phyloP scores from a whole-genome alignment of 257 asterid species.

The Solanum bulbocastanum region DNA sequence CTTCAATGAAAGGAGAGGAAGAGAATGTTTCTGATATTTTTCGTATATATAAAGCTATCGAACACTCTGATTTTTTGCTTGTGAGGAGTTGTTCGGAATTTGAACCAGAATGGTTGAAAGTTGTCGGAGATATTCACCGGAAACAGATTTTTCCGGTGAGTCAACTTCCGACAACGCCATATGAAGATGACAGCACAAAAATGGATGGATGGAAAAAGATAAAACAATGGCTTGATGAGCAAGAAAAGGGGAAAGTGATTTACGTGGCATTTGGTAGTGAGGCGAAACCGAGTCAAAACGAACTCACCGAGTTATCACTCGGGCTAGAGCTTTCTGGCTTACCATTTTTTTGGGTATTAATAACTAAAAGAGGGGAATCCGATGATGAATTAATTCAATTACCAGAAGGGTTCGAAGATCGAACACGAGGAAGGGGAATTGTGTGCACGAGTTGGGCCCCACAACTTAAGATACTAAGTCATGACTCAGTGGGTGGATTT shows the following conservation, averaged over 20 bases:
- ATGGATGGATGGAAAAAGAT: background rate
- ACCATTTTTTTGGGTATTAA: too few species aligned
- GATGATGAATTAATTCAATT: too few species aligned
- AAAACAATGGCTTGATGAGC: conserved; percentile 2
- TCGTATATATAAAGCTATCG: background rate
- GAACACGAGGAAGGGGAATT: too few species aligned
- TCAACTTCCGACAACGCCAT: background rate
- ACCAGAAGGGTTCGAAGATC: too few species aligned
- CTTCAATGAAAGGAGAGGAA: background rate
- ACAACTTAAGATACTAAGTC: conserved; percentile 13
- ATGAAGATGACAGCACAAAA: background rate
- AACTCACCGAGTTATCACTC: conserved; percentile 14
- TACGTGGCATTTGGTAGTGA: conserved; percentile 24
- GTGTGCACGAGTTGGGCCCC: conserved; percentile 13
- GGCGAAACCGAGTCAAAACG: conserved; percentile 4
- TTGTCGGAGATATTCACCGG: conserved; percentile 4
- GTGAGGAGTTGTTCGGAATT: conserved; percentile 7
- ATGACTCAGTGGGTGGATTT: conserved; percentile 22
- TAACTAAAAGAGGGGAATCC: too few species aligned
- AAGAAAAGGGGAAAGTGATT: conserved; percentile 7
- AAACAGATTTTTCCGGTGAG: conserved; percentile 20
- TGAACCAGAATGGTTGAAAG: conserved; percentile 18
- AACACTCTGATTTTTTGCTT: background rate
- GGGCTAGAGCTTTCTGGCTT: too few species aligned
- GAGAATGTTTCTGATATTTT: background rate